Base-by-base conservation (phyloP, 441 rosid species). In the Manihot esculenta region DNA sequence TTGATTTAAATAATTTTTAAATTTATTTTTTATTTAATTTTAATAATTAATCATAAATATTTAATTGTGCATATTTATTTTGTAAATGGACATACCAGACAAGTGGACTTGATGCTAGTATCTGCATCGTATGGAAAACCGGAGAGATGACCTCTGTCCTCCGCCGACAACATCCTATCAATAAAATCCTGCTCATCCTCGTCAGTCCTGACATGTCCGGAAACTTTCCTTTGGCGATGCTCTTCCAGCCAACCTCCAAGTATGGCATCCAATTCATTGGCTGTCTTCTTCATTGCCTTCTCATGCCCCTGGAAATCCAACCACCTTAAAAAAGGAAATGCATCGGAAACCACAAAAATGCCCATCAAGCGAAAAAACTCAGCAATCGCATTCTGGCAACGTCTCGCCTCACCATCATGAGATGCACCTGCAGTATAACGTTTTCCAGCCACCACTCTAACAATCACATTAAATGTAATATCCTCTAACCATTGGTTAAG, bases 221-320 rank as follows among this genome's bases (percentile, higher is more conserved):
- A 69, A 49, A 62, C 67, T 72, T 84, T 82, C 51, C 72, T 73
- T 57, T 74, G 72, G 0, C 84, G 77, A 70, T 86, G 92, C 72
- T 79, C 85, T 12, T 77, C 61, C 10, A 89, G 64, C 92, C 93
- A 88, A n/a, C 81, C 74, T 24, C 71, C 80, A 18, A 84, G 79
- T 3, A 89, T 54, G 5, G 20, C 62, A 45, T 84, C 86, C 65
- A 84, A 47, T 26, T 86, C 81, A 77, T 57, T 74, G 35, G 82
- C 85, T 0, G 87, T 85, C 78, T 69, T 76, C 78, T 84, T 90
- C 91, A 88, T 88, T 62, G 76, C 81, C 76, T 24, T 86, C 72
- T 85, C 85, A 59, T 78, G 74, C 7, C 92, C 90, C 53, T 70
- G 77, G 44, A 76, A 53, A 72, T 85, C 89, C 63, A 87, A 66